Conservation (phyloP, 1,139 yeast species). For the Nadsonia commutata region DNA sequence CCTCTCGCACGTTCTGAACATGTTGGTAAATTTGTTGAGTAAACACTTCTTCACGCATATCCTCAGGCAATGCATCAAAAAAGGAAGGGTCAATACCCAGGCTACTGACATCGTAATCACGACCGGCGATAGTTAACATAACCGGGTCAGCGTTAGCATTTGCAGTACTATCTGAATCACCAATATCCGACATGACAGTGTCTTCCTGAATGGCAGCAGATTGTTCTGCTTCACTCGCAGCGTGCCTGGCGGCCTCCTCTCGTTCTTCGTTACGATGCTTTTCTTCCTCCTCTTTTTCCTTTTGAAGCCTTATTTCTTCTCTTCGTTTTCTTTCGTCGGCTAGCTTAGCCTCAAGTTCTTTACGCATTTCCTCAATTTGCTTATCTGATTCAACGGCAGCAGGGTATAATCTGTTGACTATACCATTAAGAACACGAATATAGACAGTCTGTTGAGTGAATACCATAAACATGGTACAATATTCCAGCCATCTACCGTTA, state of each 20-base stretch:
- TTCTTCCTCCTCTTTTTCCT: conserved; percentile 16
- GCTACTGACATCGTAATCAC: conserved; percentile 73
- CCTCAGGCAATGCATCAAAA: conserved; percentile 80
- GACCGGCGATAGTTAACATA: conserved; percentile 61
- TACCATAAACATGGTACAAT: conserved; percentile 35
- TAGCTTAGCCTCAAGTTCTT: conserved; percentile 23
- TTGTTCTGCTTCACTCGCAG: conserved; percentile 9
- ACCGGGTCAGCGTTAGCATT: conserved; percentile 34
- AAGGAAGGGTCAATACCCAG: conserved; percentile 90
- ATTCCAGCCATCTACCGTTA: conserved; percentile 56
- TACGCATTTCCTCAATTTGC: conserved; percentile 22
- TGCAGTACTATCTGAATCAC: not conserved
- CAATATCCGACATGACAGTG: conserved; percentile 1
- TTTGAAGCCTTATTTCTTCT: conserved; percentile 14
- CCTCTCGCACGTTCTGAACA: conserved; percentile 26
- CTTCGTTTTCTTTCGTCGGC: conserved; percentile 22
- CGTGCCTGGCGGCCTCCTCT: conserved; percentile 13
- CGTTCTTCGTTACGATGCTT: conserved; percentile 21
- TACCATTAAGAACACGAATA: conserved; percentile 34
- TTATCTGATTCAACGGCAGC: conserved; percentile 25
- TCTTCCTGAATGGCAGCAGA: conserved; percentile 3
- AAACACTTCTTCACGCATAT: conserved; percentile 84
- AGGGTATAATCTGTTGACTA: conserved; percentile 27
- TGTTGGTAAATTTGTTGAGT: conserved; percentile 69
- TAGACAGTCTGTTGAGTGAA: conserved; percentile 29